Evolutionary conservation across 2,329 filamentous ascomycete genomes (phyloP), one percentile per base, ranked within the genome.

Genomic region (Paracoccidioides brasiliensis): DNA sequence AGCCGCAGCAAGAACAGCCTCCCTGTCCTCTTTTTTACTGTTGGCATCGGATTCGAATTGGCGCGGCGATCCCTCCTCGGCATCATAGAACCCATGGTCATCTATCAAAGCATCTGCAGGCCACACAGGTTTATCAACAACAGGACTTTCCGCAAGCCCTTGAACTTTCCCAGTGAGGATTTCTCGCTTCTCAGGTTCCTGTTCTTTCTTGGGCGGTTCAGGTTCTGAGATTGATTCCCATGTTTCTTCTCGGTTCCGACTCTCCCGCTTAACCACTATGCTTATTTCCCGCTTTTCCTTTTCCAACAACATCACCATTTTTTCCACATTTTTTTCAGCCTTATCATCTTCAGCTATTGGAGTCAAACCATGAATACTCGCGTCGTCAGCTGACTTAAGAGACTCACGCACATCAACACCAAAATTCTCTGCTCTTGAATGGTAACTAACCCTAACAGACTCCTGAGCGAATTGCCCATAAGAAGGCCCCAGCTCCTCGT

Each of bases 221-320:
- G 38, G 3, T n/a, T 32, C 42, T 22, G 14, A 37, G 14, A 8
- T 6, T 32, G 38, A 32, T 37, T 42, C 38, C 32, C 12, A 42
- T 1, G 32, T n/a, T 42, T 41, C 37, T 48, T 50, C 59, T 54
- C 63, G 59, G 57, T 67, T 64, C 45, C 67, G 67, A 15, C 64
- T 59, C 55, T 63, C 60, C 51, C 63, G 60, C 43, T 70, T 70
- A 6, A 69, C 66, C 41, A 67, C 69, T 59, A 73, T 76, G 2
- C 75, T 75, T 14, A 66, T 70, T 61, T 72, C 75, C 64, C 42
- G 50, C 51, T 35, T 56, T n/a, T 58, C 51, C 41, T 58, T 58
- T 45, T 54, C 56, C 38, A 50, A 54, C 7, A 56, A 51, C 30
- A 56, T 58, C 6, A 15, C 46, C 28, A 43, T 22, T 38, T 42